Base-by-base conservation (phyloP, 164 flowering plant species). In the Aristolochia californica region DNA sequence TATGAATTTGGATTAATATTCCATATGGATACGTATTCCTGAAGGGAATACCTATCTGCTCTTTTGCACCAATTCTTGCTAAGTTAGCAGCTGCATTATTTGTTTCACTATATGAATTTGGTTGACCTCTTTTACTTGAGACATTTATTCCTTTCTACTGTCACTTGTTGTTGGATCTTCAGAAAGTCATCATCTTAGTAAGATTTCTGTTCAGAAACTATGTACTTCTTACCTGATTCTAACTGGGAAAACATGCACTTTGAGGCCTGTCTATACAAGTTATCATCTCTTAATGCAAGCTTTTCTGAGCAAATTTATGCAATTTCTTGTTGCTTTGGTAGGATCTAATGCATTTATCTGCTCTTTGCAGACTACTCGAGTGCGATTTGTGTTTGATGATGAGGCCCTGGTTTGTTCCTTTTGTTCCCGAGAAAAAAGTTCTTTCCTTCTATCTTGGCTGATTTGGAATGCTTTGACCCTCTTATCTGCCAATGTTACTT, bases 341-440 rank as follows among this genome's bases (percentile, higher is more conserved):
- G 15, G n/a, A 30, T 5, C 68, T 60, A 24, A 57, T 38, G 14
- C 17, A 18, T 34, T 61, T 55, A 2, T 57, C 61, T 69, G 25
- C 24, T 74, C 61, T 30, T 70, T 68, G 30, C 89, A 91, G 95
- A 73, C 98, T 44, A 91, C 87, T 13, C 73, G 96, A 66, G 98
- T 88, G 69, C 80, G 83, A 72, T 86, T 91, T 63, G 98, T 91
- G 56, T 91, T 91, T 62, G 95, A 84, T 54, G 68, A 75, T 0
- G 88, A 91, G 60, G 88, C 98, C 53, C 78, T 91, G 98, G 98
- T 91, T 53, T 54, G 95, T 75, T 55, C 54, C 5, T 66, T 75
- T 34, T 12, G n/a, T 34, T 43, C 58, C 44, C 60, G 25, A 38
- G 18, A 51, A 38, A 48, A 26, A 21, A 25, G 17, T 34, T 13